These are phyloP conservation scores for Canavalia ensiformis DNA, from an alignment of 306 rosid genomes.

Conservation along the genomic window DNA sequence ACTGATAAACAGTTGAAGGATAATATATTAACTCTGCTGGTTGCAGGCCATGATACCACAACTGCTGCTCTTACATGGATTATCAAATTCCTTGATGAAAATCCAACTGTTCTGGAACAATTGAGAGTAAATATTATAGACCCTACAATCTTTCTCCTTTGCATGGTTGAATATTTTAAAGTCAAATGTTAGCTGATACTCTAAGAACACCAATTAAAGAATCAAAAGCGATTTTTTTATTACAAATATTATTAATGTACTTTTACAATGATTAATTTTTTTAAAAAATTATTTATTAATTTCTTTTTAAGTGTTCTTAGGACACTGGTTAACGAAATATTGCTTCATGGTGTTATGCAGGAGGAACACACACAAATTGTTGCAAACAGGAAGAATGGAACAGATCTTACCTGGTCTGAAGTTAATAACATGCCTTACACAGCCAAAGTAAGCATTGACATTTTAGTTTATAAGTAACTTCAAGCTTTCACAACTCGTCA, in stretches of 20 bases:
- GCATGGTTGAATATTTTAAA: background rate
- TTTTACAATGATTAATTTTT: too few relatives aligned
- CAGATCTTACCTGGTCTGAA: slow-evolving; percentile 78
- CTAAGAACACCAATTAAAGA: too few relatives aligned
- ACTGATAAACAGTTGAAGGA: slow-evolving; percentile 84
- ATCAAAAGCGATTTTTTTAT: too few relatives aligned
- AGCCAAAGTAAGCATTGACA: slow-evolving; percentile 62
- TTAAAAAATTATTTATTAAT: too few relatives aligned
- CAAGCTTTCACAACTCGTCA: slow-evolving; percentile 26
- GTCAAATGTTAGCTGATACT: background rate
- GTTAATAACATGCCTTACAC: slow-evolving; percentile 86
- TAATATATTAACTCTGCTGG: slow-evolving; percentile 76
- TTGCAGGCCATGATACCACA: slow-evolving; percentile 95
- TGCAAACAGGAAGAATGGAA: slow-evolving; percentile 64
- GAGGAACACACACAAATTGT: slow-evolving; percentile 76
- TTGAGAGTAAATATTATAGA: slow-evolving; percentile 61
- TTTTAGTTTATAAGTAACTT: background rate
- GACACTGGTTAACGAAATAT: too few relatives aligned
- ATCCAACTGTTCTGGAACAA: slow-evolving; percentile 70
- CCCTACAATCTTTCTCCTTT: slow-evolving; percentile 25
- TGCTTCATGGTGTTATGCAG: slow-evolving; percentile 55
- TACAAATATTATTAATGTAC: too few relatives aligned
- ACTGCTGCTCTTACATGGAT: slow-evolving; percentile 95
- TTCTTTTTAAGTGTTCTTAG: too few relatives aligned
- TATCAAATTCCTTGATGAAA: slow-evolving; percentile 80